Evolutionary conservation across 2,329 filamentous ascomycete species (phyloP).

Genomic region (Tolypocladium tundrense): DNA sequence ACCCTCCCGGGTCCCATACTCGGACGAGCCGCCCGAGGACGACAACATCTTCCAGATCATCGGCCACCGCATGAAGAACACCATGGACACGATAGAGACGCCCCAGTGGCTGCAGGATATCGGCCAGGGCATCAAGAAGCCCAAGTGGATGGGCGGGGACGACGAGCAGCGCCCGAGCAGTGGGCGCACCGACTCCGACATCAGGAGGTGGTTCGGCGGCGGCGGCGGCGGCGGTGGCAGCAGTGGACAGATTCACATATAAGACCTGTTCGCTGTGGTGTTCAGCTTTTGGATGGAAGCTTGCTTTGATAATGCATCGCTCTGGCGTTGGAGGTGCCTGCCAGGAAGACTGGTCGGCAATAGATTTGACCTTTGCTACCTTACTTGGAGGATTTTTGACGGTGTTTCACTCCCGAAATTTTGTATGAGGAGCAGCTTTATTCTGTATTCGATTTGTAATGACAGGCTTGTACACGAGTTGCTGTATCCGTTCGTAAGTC

Average conservation of each 20-base stretch:
- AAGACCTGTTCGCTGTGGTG: background rate
- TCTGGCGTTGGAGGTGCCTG: background rate
- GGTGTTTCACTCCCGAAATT: background rate
- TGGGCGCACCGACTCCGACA: conserved; percentile 25
- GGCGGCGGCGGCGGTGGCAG: conserved; percentile 23
- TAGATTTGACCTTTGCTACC: background rate
- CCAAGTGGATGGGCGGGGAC: conserved; percentile 68
- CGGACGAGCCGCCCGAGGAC: conserved; percentile 51
- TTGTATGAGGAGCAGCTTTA: too few species aligned
- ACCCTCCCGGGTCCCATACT: conserved; percentile 14
- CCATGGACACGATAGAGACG: conserved; percentile 70
- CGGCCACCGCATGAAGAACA: conserved; percentile 81
- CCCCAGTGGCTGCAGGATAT: conserved; percentile 76
- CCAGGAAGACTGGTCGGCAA: background rate
- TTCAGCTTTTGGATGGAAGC: background rate
- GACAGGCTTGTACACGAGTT: background rate
- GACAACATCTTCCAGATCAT: conserved; percentile 79
- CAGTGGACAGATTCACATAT: conserved; percentile 10
- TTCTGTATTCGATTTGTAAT: background rate
- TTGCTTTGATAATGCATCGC: background rate
- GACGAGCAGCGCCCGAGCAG: conserved; percentile 26
- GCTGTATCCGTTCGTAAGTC: conserved; percentile 1
- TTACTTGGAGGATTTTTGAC: too few species aligned
- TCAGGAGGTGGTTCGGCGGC: conserved; percentile 50
- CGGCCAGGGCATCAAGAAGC: conserved; percentile 59